Conservation (phyloP, 2,329 filamentous ascomycete species). For the Madurella mycetomatis region DNA sequence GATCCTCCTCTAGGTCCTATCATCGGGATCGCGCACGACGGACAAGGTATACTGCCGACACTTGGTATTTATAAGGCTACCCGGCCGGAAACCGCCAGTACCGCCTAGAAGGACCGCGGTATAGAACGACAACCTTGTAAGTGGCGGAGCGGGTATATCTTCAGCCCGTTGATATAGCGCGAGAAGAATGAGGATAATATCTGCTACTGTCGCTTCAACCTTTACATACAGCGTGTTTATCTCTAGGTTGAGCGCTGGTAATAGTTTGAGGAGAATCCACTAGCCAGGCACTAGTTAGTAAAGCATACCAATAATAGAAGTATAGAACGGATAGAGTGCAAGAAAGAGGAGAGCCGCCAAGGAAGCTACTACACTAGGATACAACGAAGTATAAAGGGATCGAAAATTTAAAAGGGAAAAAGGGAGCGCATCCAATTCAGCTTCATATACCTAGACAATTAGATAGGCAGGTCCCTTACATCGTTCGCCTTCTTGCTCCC, state of each 20-base stretch:
- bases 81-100: conserved; percentile 7
- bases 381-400: conserved; percentile 1
- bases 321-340: neutral
- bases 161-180: conserved; percentile 8
- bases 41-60: conserved; percentile 6
- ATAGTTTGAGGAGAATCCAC: conserved; percentile 6
- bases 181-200: conserved; percentile 10
- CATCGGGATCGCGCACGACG: conserved; percentile 6
- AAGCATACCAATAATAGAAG: conserved; percentile 5
- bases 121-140: conserved; percentile 4
- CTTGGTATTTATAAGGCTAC: conserved; percentile 2
- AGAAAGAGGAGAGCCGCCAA: neutral
- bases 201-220: conserved; percentile 8
- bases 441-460: conserved; percentile 7
- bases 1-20: neutral
- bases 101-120: neutral
- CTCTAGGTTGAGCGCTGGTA: neutral
- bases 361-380: conserved; percentile 3
- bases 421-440: neutral
- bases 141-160: conserved; percentile 5
- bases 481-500: conserved; percentile 8
- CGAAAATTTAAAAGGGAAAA: neutral
- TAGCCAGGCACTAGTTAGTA: conserved; percentile 6
- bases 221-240: conserved; percentile 1
- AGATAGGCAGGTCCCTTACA: conserved; percentile 5